Conservation (phyloP, 805 yeast genomes). For the Hanseniaspora vineae region DNA sequence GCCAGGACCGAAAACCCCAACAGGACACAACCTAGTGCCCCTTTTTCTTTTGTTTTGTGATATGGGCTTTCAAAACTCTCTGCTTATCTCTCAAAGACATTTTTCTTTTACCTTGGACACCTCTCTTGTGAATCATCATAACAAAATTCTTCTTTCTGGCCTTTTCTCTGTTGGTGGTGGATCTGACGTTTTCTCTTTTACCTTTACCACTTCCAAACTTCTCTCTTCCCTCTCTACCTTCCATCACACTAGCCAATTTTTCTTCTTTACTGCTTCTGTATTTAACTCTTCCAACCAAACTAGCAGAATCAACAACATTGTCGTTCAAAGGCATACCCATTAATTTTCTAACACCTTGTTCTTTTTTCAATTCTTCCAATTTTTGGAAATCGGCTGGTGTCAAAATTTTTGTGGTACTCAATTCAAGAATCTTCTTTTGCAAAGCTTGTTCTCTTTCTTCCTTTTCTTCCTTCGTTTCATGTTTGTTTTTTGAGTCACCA, state of each 20-base stretch:
- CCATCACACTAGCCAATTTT: slow-evolving; percentile 72
- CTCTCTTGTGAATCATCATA: slow-evolving; percentile 93
- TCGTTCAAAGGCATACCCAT: slow-evolving; percentile 60
- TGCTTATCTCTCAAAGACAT: slow-evolving; percentile 86
- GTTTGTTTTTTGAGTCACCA: slow-evolving; percentile 5
- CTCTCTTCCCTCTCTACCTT: slow-evolving; percentile 89
- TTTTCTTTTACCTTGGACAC: slow-evolving; percentile 88
- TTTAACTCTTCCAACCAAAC: slow-evolving; percentile 65
- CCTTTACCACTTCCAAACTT: slow-evolving; percentile 84
- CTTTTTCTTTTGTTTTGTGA: slow-evolving; percentile 82
- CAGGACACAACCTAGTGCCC: slow-evolving; percentile 32
- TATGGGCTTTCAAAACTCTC: slow-evolving; percentile 72
- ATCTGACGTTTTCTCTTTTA: slow-evolving; percentile 59
- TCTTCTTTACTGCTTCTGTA: slow-evolving; percentile 85
- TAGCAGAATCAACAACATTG: slow-evolving; percentile 70
- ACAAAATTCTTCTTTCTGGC: slow-evolving; percentile 97
- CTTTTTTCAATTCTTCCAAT: slow-evolving; percentile 70
- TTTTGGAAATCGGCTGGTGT: slow-evolving; percentile 98
- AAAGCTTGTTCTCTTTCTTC: slow-evolving; percentile 18
- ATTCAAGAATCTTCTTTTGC: slow-evolving; percentile 25
- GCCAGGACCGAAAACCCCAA: too few relatives aligned
- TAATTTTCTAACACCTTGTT: slow-evolving; percentile 75
- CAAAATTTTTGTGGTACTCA: slow-evolving; percentile 64
- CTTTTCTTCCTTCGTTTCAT: slow-evolving; percentile 6
- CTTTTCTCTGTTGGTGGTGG: slow-evolving; percentile 92